Evolutionary conservation across 176 grass and related monocot species (phyloP).

Genomic region (Oryza officinalis): DNA sequence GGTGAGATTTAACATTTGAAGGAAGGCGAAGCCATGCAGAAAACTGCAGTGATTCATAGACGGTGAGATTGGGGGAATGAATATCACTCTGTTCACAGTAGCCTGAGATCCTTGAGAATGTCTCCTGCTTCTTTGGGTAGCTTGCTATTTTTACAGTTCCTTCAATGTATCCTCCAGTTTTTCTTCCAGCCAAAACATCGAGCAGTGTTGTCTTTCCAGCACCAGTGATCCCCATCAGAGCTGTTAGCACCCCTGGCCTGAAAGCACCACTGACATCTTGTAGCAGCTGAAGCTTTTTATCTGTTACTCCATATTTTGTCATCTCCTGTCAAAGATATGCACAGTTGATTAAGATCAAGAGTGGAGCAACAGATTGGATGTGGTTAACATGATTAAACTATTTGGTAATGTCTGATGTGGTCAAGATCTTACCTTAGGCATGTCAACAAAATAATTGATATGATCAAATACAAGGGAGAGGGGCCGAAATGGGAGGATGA

Average conservation of each 20-base stretch:
- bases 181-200: slow-evolving; percentile 92
- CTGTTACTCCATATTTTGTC: slow-evolving; percentile 60
- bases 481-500: slow-evolving; percentile 70
- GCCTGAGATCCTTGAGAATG: slow-evolving; percentile 86
- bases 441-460: slow-evolving; percentile 85
- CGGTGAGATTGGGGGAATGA: slow-evolving; percentile 81
- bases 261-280: slow-evolving; percentile 77
- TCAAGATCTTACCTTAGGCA: slow-evolving; percentile 76
- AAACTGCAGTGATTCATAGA: slow-evolving; percentile 80
- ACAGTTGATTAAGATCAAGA: background rate
- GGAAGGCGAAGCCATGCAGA: slow-evolving; percentile 92
- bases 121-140: slow-evolving; percentile 87
- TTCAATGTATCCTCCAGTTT: slow-evolving; percentile 86
- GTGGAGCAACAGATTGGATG: background rate
- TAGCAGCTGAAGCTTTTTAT: slow-evolving; percentile 89
- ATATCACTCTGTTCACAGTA: slow-evolving; percentile 95
- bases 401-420: background rate
- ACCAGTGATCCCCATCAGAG: slow-evolving; percentile 92
- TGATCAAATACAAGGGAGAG: slow-evolving; percentile 84
- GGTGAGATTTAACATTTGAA: slow-evolving; percentile 62
- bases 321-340: slow-evolving; percentile 63
- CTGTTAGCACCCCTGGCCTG: slow-evolving; percentile 85
- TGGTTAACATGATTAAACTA: slow-evolving; percentile 29
- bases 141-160: slow-evolving; percentile 74
- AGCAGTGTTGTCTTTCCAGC: slow-evolving; percentile 96